Evolutionary conservation across 169 alveolate species (phyloP), one percentile per base, ranked within the genome.

Genomic region (Theileria sp.): DNA sequence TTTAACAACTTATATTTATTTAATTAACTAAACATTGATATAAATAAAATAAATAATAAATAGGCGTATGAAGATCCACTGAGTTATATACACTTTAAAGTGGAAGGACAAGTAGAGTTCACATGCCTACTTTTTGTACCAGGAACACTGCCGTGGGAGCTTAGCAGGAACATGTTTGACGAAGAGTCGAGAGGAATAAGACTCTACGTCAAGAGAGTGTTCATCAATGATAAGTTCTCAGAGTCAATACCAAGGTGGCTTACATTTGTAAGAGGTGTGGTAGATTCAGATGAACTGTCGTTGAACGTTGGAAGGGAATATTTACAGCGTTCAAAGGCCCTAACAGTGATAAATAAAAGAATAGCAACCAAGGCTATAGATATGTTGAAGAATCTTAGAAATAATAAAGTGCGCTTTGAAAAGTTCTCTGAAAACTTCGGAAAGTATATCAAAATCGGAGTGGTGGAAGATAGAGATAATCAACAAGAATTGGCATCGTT

Each of bases 61-160:
- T 74, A 74, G 88, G 99, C 98, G 69, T 95, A 96, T 78, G 97
- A 95, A 80, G 99, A 96, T 74, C 99, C 99, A 8, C 88, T 98
- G 66, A 94, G 98, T 44, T 95, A 97, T 93, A 95, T 97, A 10
- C 99, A 98, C 88, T 98, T 98, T 94, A 94, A 95, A 67, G 99
- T 98, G 26, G 99, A 98, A 91, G 99, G 99, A 36, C 99, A 98
- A 91, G 96, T 98, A n/a, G 99, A 96, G 67, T 98, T 98, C 96
- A 97, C 97, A 82, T 93, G 99, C 38, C 86, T 97, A 34, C 88
- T 97, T 68, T 97, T 92, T 81, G 94, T 96, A 15, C 99, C 99
- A 7, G 94, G 96, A n/a, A 88, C 95, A 50, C 92, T 95, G 56
- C 97, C 97, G 30, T 92, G 94, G 94, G 95, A 91, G 80, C 74